phyloP scores from a whole-genome alignment of 768 basidiomycete genomes.

The Hericium rajendrae region DNA sequence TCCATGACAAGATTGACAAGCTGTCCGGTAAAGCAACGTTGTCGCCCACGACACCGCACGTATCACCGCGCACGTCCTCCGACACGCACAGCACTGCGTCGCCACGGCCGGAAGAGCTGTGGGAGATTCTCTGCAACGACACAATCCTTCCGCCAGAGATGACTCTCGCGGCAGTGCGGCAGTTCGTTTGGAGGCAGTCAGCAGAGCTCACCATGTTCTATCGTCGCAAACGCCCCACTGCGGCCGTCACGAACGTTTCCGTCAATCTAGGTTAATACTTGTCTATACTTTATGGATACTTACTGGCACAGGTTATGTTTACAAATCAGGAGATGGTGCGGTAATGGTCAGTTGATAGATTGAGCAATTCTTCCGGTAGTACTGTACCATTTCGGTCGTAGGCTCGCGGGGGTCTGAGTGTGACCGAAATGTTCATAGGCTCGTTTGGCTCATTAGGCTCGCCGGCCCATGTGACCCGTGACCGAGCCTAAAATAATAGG shows the following conservation, averaged over 20 bases:
- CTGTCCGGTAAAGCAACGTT: slow-evolving; percentile 26
- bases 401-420: too few species aligned
- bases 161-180: slow-evolving; percentile 84
- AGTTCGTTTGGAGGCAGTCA: slow-evolving; percentile 78
- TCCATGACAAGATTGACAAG: slow-evolving; percentile 75
- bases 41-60: slow-evolving; percentile 18
- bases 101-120: slow-evolving; percentile 43
- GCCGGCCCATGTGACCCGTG: too few species aligned
- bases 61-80: slow-evolving; percentile 5
- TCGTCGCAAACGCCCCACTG: slow-evolving; percentile 27
- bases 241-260: not conserved
- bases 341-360: too few species aligned
- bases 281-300: too few species aligned
- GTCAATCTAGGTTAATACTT: too few species aligned
- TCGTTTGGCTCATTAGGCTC: too few species aligned
- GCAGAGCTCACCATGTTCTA: slow-evolving; percentile 73
- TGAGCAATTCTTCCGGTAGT: too few species aligned
- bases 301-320: too few species aligned
- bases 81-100: slow-evolving; percentile 8
- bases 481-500: too few species aligned
- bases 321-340: too few species aligned
- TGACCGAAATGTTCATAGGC: too few species aligned
- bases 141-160: slow-evolving; percentile 74
- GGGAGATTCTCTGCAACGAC: slow-evolving; percentile 87
- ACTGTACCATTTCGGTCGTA: too few species aligned